Conservation (phyloP, 805 yeast species). For the Candida pseudoglaebosa region DNA sequence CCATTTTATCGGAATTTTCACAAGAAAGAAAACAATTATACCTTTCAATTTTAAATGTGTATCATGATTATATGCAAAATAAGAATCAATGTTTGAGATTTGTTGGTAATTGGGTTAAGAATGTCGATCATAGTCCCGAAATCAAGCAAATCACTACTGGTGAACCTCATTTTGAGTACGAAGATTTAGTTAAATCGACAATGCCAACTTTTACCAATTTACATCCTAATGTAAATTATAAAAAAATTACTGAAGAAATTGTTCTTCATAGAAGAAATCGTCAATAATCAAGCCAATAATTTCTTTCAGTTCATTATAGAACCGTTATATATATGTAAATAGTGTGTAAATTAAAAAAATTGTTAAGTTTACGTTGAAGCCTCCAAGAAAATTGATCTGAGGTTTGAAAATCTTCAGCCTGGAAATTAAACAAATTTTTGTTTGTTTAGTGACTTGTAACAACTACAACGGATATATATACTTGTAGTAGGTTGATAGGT, state of each 20-base stretch:
- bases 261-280: constrained; percentile 6
- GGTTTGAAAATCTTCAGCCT: no score
- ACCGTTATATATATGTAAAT: neutral
- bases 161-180: constrained; percentile 13
- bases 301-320: no score
- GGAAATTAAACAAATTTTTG: no score
- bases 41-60: constrained; percentile 50
- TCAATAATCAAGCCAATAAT: neutral
- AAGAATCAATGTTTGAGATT: constrained; percentile 25
- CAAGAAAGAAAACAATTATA: constrained; percentile 51
- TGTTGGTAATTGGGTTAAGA: constrained; percentile 27
- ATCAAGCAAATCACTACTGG: constrained; percentile 20
- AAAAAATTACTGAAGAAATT: constrained; percentile 15
- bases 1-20: constrained; percentile 41
- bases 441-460: no score
- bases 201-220: constrained; percentile 24
- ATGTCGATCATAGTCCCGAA: constrained; percentile 18
- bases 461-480: no score
- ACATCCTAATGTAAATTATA: constrained; percentile 26
- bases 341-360: neutral
- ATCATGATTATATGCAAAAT: constrained; percentile 40
- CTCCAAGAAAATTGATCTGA: no score
- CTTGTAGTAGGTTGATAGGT: no score
- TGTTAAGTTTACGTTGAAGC: no score
- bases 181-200: constrained; percentile 15